Base-by-base conservation (phyloP, 139 green algal species). In the Chlorella vulgaris region DNA sequence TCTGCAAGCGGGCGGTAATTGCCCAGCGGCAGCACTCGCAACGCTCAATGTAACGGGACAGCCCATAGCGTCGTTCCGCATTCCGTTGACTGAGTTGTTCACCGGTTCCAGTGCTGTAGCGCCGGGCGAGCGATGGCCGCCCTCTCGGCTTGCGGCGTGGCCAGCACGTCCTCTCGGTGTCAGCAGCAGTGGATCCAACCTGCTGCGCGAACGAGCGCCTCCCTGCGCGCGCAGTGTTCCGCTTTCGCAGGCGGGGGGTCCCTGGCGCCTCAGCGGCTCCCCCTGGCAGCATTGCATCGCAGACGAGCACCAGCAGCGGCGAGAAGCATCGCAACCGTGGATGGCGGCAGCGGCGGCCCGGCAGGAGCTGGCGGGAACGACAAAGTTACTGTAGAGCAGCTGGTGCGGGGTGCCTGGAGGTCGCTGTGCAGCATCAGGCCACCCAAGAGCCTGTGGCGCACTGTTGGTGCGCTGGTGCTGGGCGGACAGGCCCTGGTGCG, bases 361-460 rank as follows among this genome's bases (percentile, higher is more conserved):
- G 53, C 53, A 28, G 51, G 15, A 60, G n/a, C 42, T 42, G 33
- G 69, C 69, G 35, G 69, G 42, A 43, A 8, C n/a, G 24, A 10
- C 24, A 33, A 28, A 7, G 53, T 33, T 35, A 51, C 24, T 33
- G 22, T 69, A 19, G 3, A 39, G 35, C 7, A 47, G 53, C n/a
- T 80, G 31, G 31, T 86, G 26, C 55, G 28, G 26, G 53, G 31
- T 10, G 66, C 7, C 0, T 75, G 71, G 31, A 65, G 58, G 35
- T 83, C 65, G 77, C 55, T 86, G 35, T 55, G 69, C 15, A 69
- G 50, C 29, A 38, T 68, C 60, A 83, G 91, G 63, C 88, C 93
- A 6, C 94, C 94, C 35, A 93, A 94, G 73, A 96, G 89, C 84
- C 53, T 97, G 43, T 96, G 94, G 85, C 83, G 94, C 0, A 92